A percentile compares a stretch with the other conserved stretches of the same genome.
phyloP scores from a whole-genome alignment of 1,284 basidiomycete genomes.

The Malassezia dermatis region DNA sequence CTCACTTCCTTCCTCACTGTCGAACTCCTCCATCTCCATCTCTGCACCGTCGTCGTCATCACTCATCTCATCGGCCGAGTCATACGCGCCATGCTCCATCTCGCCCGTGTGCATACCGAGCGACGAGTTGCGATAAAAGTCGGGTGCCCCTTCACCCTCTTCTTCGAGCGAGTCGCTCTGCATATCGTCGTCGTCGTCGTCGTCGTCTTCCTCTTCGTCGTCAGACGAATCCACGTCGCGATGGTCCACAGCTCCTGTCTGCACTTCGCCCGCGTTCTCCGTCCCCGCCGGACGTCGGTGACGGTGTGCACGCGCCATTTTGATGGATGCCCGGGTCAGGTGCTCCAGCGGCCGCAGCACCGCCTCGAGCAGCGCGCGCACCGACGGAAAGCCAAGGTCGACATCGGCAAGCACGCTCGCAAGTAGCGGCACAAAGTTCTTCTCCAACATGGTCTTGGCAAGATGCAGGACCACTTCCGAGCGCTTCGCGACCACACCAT shows the following conservation, averaged over 20 bases:
- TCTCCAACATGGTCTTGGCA: conserved; percentile 96
- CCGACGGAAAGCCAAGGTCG: conserved; percentile 88
- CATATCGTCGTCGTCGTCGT: conserved; percentile 51
- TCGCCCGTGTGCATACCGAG: conserved; percentile 71
- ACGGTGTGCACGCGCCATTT: conserved; percentile 73
- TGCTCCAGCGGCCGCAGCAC: conserved; percentile 82
- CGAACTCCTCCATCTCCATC: conserved; percentile 68
- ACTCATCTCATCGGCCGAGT: conserved; percentile 70
- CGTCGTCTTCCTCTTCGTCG: conserved; percentile 48
- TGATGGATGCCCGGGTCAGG: conserved; percentile 90
- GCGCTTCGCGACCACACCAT: conserved; percentile 11
- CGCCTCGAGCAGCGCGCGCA: conserved; percentile 70
- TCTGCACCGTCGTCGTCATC: conserved; percentile 88
- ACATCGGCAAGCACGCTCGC: conserved; percentile 83
- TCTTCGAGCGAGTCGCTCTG: not conserved
- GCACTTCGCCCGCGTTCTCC: not conserved
- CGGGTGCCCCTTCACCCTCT: conserved; percentile 62
- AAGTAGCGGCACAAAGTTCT: conserved; percentile 81
- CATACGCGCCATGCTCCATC: conserved; percentile 34
- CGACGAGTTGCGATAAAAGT: conserved; percentile 90
- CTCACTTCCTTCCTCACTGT: conserved; percentile 29
- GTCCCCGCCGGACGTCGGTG: not conserved
- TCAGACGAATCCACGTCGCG: not conserved
- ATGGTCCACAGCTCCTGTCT: not conserved
- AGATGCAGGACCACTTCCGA: conserved; percentile 74